phyloP scores from a whole-genome alignment of 495 filamentous ascomycete species.

The Pseudoneurospora amorphoporcata region DNA sequence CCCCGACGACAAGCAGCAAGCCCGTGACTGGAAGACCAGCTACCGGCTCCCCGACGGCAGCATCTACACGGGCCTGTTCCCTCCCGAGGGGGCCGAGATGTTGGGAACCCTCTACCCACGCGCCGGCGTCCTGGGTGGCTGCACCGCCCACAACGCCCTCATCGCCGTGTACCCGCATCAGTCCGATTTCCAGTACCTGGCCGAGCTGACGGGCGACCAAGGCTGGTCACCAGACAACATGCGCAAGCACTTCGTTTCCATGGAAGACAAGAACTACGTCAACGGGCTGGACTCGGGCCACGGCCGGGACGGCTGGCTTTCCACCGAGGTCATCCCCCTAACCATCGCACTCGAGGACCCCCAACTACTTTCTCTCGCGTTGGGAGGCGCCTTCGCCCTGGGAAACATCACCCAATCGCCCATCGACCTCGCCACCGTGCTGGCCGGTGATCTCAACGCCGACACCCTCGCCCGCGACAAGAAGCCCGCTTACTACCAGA shows the following conservation, averaged over 20 bases:
- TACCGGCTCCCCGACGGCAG: slow-evolving; percentile 24
- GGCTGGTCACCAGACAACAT: slow-evolving; percentile 39
- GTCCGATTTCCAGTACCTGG: slow-evolving; percentile 36
- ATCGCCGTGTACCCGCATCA: slow-evolving; percentile 31
- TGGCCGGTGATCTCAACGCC: slow-evolving; percentile 44
- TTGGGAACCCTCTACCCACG: slow-evolving; percentile 42
- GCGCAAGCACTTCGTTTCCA: slow-evolving; percentile 35
- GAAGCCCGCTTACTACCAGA: slow-evolving; percentile 34
- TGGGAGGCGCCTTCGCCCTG: slow-evolving; percentile 42
- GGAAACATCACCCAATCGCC: slow-evolving; percentile 28
- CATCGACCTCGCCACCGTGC: slow-evolving; percentile 32
- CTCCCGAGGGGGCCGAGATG: slow-evolving; percentile 31
- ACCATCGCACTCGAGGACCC: slow-evolving; percentile 39
- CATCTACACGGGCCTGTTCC: slow-evolving; percentile 26
- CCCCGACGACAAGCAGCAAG: slow-evolving; percentile 21
- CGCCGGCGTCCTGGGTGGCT: slow-evolving; percentile 38
- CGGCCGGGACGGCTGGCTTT: slow-evolving; percentile 50
- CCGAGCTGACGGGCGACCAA: slow-evolving; percentile 36
- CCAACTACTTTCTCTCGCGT: slow-evolving; percentile 39
- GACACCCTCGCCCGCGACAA: slow-evolving; percentile 20
- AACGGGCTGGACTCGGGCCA: slow-evolving; percentile 35
- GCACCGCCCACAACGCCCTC: slow-evolving; percentile 40
- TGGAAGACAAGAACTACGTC: slow-evolving; percentile 47
- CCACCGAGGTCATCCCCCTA: slow-evolving; percentile 37
- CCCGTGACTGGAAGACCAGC: slow-evolving; percentile 32